Evolutionary conservation across 2,329 filamentous ascomycete species (phyloP).

Genomic region (Alternaria ventricosa): DNA sequence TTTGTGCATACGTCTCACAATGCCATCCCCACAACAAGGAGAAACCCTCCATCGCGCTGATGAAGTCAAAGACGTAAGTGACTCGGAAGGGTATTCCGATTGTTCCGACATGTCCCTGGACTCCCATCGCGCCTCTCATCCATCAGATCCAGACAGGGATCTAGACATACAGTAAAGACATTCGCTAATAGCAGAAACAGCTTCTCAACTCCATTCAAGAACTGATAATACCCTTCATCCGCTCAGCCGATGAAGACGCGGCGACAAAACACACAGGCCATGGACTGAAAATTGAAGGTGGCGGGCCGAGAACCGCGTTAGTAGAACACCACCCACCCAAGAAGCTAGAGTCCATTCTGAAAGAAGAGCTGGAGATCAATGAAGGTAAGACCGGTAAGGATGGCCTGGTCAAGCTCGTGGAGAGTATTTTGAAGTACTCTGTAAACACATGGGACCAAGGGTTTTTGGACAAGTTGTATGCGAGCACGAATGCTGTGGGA

Average conservation of each 20-base stretch:
- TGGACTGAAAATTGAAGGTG: slow-evolving; percentile 67
- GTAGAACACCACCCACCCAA: slow-evolving; percentile 55
- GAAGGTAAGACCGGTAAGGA: slow-evolving; percentile 51
- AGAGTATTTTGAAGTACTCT: slow-evolving; percentile 78
- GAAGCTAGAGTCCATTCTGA: slow-evolving; percentile 50
- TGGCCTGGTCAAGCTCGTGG: slow-evolving; percentile 59
- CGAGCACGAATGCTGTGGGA: slow-evolving; percentile 86
- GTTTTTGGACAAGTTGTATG: slow-evolving; percentile 94
- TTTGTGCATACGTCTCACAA: not conserved
- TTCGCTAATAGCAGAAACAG: slow-evolving; percentile 11
- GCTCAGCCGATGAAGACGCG: slow-evolving; percentile 70
- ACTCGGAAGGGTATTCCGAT: slow-evolving; percentile 2
- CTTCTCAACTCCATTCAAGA: slow-evolving; percentile 62
- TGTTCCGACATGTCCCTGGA: slow-evolving; percentile 13
- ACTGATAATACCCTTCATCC: slow-evolving; percentile 74
- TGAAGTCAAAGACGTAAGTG: slow-evolving; percentile 49
- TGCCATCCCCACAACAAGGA: slow-evolving; percentile 13
- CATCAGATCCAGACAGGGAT: not conserved
- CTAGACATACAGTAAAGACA: not conserved
- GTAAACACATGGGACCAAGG: slow-evolving; percentile 99
- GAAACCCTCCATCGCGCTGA: slow-evolving; percentile 41
- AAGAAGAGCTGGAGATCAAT: slow-evolving; percentile 43
- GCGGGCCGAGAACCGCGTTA: slow-evolving; percentile 57
- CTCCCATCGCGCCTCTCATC: not conserved
- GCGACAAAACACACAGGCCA: slow-evolving; percentile 62